phyloP scores from a whole-genome alignment of 2,329 filamentous ascomycete species.

The Diaporthe amygdali region DNA sequence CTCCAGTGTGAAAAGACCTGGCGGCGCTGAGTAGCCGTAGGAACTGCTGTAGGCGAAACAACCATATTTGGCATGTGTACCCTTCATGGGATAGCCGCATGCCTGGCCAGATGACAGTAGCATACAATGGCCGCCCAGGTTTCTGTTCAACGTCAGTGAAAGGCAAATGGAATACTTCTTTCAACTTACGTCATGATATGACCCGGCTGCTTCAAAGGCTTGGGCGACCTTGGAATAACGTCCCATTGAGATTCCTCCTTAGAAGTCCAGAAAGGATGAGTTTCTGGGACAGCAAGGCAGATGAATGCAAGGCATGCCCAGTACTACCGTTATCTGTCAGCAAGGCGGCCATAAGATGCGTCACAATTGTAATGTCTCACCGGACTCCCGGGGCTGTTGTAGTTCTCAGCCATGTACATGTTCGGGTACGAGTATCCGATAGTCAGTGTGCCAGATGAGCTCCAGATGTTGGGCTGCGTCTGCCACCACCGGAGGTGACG shows the following conservation, averaged over 20 bases:
- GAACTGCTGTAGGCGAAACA: conserved; percentile 79
- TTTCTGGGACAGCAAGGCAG: conserved; percentile 70
- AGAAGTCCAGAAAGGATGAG: conserved; percentile 78
- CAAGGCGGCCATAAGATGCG: neutral
- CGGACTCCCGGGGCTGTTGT: conserved; percentile 75
- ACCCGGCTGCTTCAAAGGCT: conserved; percentile 68
- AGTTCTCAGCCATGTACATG: conserved; percentile 80
- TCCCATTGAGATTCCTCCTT: conserved; percentile 65
- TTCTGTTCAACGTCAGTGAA: conserved; percentile 42
- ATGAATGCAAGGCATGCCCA: conserved; percentile 84
- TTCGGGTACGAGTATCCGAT: conserved; percentile 82
- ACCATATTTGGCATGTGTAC: conserved; percentile 82
- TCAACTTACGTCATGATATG: conserved; percentile 66
- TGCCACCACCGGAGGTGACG: conserved; percentile 83
- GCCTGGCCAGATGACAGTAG: conserved; percentile 77
- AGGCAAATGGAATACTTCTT: neutral
- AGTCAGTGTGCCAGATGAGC: conserved; percentile 74
- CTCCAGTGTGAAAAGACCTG: conserved; percentile 76
- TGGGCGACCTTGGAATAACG: conserved; percentile 59
- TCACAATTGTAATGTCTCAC: conserved; percentile 39
- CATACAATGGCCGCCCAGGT: conserved; percentile 76
- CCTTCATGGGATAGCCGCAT: conserved; percentile 84
- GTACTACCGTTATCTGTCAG: conserved; percentile 53
- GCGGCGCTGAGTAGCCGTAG: conserved; percentile 79
- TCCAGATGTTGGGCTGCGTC: conserved; percentile 76